Evolutionary conservation across 208 protist genomes (phyloP), one percentile per base, ranked within the genome.

Genomic region (Phytomonas sp.): DNA sequence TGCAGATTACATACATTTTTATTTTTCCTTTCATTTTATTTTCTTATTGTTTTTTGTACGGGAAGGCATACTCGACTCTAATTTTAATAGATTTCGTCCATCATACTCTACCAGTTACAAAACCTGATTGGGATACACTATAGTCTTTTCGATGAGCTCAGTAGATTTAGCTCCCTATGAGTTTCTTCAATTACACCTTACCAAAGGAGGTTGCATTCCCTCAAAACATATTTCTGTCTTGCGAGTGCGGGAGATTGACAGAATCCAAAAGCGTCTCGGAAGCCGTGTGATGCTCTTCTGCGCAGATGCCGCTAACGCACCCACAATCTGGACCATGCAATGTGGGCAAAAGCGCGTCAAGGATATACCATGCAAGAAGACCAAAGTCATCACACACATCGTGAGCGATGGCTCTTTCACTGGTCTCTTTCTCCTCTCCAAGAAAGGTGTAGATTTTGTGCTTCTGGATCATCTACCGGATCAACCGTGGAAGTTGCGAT

Each of bases 281-380:
- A 12, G 7, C 12, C 40, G 40, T 60, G 65, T 8, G 34, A n/a
- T 69, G 65, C 65, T 49, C 40, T 49, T 49, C 40, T 49, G 19
- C 40, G 40, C 40, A 3, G 40, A 64, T 14, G 36, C 14, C 19
- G 40, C 14, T 16, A 49, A 49, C 12, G 40, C 12, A 16, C 40
- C 66, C 5, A 60, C 60, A n/a, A 69, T 78, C 2, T 82, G 77
- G 77, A 70, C 70, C 59, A 59, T 32, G 14, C n/a, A 60, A n/a
- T 31, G 40, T 4, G 73, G 70, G 0, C 60, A 64, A 30, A 66
- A 66, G 29, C 49, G 5, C 3, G 16, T 78, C 16, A 75, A 78
- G 42, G 60, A 66, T 4, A 59, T 42, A 16, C 49, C 62, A 30
- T 31, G 33, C 40, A 73, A 69, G 36, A 37, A 66, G 26, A 23